phyloP scores from a whole-genome alignment of 768 basidiomycete genomes.

The Lyophyllum shimeji region DNA sequence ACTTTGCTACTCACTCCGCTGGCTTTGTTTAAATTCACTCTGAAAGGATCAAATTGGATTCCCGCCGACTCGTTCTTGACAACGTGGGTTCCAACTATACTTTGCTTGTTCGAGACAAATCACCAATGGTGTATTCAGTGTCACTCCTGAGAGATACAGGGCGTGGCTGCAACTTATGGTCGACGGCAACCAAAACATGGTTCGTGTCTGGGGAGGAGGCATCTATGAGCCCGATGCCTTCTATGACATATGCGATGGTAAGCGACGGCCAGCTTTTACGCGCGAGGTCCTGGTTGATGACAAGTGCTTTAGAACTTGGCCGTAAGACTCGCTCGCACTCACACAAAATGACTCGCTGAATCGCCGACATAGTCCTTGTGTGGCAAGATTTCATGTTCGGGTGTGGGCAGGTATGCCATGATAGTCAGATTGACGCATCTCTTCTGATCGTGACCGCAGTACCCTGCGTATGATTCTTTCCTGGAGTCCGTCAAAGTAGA shows the following conservation, averaged over 20 bases:
- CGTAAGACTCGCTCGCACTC: constrained; percentile 33
- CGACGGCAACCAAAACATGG: constrained; percentile 89
- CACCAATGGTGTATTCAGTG: constrained; percentile 24
- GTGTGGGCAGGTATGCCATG: constrained; percentile 72
- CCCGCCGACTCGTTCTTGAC: constrained; percentile 92
- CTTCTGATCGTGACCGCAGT: constrained; percentile 39
- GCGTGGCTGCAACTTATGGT: constrained; percentile 84
- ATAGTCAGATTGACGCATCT: neutral
- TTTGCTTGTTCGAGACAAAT: neutral
- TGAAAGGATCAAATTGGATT: constrained; percentile 86
- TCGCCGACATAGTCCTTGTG: constrained; percentile 59
- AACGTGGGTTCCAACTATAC: constrained; percentile 42
- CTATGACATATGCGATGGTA: constrained; percentile 83
- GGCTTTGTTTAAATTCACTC: neutral
- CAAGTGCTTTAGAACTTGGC: constrained; percentile 53
- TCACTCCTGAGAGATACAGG: constrained; percentile 59
- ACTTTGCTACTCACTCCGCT: neutral
- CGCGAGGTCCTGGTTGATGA: neutral
- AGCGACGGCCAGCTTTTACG: constrained; percentile 16
- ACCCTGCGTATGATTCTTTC: constrained; percentile 86
- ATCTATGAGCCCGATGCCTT: constrained; percentile 82
- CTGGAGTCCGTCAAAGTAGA: constrained; percentile 72
- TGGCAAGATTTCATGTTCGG: constrained; percentile 99
- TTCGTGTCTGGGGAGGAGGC: constrained; percentile 94
- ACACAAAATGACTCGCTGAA: constrained; percentile 6